Conservation (phyloP, 2,329 filamentous ascomycete species). For the Colletotrichum musae region DNA sequence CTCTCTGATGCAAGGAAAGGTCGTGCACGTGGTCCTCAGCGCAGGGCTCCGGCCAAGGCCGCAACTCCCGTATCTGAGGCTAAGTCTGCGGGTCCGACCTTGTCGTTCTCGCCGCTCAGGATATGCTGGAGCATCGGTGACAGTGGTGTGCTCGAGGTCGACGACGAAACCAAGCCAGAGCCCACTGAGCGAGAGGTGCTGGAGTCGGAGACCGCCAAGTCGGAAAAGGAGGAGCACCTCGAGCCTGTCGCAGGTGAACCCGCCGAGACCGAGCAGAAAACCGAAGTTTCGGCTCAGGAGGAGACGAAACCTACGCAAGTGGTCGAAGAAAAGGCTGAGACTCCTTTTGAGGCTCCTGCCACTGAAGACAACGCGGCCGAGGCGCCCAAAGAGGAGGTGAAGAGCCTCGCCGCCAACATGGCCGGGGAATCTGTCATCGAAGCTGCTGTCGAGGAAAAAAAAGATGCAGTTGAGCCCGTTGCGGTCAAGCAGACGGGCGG, state of each 20-base stretch:
- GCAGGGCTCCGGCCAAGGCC: slow-evolving; percentile 74
- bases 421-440: slow-evolving; percentile 61
- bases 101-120: slow-evolving; percentile 63
- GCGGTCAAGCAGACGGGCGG: slow-evolving; percentile 50
- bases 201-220: slow-evolving; percentile 4
- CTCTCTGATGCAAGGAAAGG: slow-evolving; percentile 91
- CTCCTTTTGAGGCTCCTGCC: slow-evolving; percentile 27
- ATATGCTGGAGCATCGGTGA: slow-evolving; percentile 69
- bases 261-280: slow-evolving; percentile 12
- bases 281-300: slow-evolving; percentile 7
- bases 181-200: slow-evolving; percentile 14
- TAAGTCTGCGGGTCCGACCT: slow-evolving; percentile 50
- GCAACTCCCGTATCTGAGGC: slow-evolving; percentile 53
- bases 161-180: slow-evolving; percentile 44
- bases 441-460: slow-evolving; percentile 53
- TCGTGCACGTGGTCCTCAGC: slow-evolving; percentile 87
- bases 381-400: slow-evolving; percentile 42
- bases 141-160: slow-evolving; percentile 59
- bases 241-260: slow-evolving; percentile 2
- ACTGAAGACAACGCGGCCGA: slow-evolving; percentile 26
- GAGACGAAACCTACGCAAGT: not conserved
- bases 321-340: slow-evolving; percentile 16
- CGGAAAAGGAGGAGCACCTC: slow-evolving; percentile 25
- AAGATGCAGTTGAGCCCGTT: slow-evolving; percentile 53
- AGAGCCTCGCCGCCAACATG: slow-evolving; percentile 58